Base-by-base conservation (phyloP, 2,329 filamentous ascomycete species). In the Endothia cerciana region DNA sequence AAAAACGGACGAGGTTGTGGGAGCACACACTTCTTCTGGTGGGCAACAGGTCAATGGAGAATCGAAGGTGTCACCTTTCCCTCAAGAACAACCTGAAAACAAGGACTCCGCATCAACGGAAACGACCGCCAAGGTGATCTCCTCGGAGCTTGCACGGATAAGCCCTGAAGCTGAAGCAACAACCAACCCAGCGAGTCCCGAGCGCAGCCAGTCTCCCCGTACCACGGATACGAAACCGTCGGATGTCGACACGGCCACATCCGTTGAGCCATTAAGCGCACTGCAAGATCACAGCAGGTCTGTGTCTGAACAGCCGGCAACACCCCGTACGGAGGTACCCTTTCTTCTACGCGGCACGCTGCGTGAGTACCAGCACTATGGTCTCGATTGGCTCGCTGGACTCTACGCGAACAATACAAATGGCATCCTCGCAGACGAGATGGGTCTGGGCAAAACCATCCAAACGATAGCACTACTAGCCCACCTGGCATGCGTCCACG, bases 381-480 rank as follows among this genome's bases (percentile, higher is more conserved):
- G 95, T n/a, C 81, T 99, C 8, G 95, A 99, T 75, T 99, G 95
- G 95, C 88, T 99, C 57, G 93, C 94, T 2, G 92, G 93, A 0
- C 84, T 99, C 1, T 98, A 99, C 75, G 89, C 89, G 19, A 96
- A 95, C 70, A 90, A 91, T 69, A 97, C 94, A 33, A 99, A 98
- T 73, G 95, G 95, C 28, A 99, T 99, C 63, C 82, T 99, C 25
- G 95, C 95, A 1, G 96, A 99, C 74, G 95, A 99, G 76, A 99
- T 99, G 95, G 95, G 95, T 69, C 85, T 99, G 3, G 95, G 95
- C 10, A 99, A 99, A 78, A 99, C 95, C 0, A 98, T 99, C 57
- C 95, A 99, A 76, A 99, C 95, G 0, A 99, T 99, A 73, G 90
- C 96, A 3, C 82, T 99, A 3, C 83, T 99, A 45, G 95, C 95